phyloP scores from a whole-genome alignment of 2,329 filamentous ascomycete genomes.

The Alternaria hordeiaustralica region DNA sequence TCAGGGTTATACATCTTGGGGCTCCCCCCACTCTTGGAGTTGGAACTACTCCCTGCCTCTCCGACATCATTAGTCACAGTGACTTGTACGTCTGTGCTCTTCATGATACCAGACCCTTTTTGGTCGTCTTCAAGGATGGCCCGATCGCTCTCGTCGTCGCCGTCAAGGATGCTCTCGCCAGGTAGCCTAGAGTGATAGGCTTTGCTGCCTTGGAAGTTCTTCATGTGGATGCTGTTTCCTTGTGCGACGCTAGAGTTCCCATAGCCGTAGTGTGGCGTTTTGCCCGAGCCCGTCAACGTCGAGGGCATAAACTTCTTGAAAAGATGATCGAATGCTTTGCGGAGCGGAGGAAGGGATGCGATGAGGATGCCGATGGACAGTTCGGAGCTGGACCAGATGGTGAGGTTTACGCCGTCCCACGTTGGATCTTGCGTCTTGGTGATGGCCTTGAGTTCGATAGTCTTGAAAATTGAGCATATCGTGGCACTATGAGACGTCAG shows the following conservation, averaged over 20 bases:
- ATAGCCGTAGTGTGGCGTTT: slow-evolving; percentile 20
- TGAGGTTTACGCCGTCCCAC: slow-evolving; percentile 32
- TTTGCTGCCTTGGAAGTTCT: slow-evolving; percentile 23
- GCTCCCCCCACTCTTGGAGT: not conserved
- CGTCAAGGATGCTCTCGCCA: slow-evolving; percentile 31
- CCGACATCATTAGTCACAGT: slow-evolving; percentile 17
- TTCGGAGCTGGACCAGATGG: slow-evolving; percentile 36
- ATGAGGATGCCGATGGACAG: slow-evolving; percentile 30
- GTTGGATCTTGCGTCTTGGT: slow-evolving; percentile 30
- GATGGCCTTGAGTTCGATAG: slow-evolving; percentile 31
- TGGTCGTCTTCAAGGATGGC: slow-evolving; percentile 31
- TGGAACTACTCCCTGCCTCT: not conserved
- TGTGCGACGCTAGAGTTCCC: slow-evolving; percentile 6
- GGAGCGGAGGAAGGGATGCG: slow-evolving; percentile 33
- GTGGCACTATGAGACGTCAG: slow-evolving; percentile 27
- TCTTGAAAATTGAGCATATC: slow-evolving; percentile 39
- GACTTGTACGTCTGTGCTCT: slow-evolving; percentile 33
- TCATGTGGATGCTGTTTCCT: slow-evolving; percentile 17
- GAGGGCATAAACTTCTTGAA: slow-evolving; percentile 26
- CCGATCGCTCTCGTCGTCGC: slow-evolving; percentile 35
- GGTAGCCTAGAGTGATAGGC: slow-evolving; percentile 28
- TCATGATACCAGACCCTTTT: slow-evolving; percentile 28
- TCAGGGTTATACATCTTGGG: slow-evolving; percentile 9
- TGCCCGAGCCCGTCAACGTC: slow-evolving; percentile 10
- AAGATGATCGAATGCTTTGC: slow-evolving; percentile 31